A percentile compares a stretch with the other conserved stretches of the same genome.
These are phyloP conservation scores for Thelephora terrestris DNA, from an alignment of 1,284 basidiomycete genomes.

Conservation along the genomic window DNA sequence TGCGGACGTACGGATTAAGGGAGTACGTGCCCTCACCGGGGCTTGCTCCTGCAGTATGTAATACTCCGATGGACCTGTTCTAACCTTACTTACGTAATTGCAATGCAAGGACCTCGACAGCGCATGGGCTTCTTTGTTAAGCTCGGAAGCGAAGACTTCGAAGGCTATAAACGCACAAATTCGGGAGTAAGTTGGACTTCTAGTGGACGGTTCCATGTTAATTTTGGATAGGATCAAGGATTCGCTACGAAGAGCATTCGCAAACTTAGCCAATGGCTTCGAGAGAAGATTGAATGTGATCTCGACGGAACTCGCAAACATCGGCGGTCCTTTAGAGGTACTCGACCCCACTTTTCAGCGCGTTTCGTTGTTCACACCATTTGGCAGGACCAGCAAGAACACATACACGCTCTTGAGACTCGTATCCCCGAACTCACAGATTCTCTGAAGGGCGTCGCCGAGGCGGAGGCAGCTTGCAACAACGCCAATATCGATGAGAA, in stretches of 20 bases:
- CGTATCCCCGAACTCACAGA: slow-evolving; percentile 55
- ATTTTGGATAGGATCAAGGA: slow-evolving; percentile 72
- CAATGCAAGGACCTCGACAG: slow-evolving; percentile 60
- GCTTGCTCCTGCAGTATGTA: slow-evolving; percentile 46
- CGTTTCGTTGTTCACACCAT: not conserved
- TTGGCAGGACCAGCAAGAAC: slow-evolving; percentile 42
- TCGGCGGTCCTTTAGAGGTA: slow-evolving; percentile 77
- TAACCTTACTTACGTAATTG: slow-evolving; percentile 8
- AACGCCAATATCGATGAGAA: slow-evolving; percentile 97
- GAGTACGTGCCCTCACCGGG: slow-evolving; percentile 78
- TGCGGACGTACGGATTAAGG: slow-evolving; percentile 81
- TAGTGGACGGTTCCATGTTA: not conserved
- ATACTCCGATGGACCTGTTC: not conserved
- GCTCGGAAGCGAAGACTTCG: slow-evolving; percentile 70
- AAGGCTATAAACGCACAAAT: slow-evolving; percentile 87
- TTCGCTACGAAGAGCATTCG: slow-evolving; percentile 73
- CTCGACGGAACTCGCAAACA: slow-evolving; percentile 65
- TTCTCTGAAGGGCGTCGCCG: slow-evolving; percentile 42
- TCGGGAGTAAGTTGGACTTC: slow-evolving; percentile 54
- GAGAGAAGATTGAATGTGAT: slow-evolving; percentile 63
- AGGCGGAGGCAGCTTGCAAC: slow-evolving; percentile 67
- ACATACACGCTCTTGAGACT: slow-evolving; percentile 47
- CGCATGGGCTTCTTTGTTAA: slow-evolving; percentile 68
- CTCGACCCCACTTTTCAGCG: slow-evolving; percentile 7
- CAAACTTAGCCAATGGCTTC: slow-evolving; percentile 77